phyloP scores from a whole-genome alignment of 805 yeast species.

The Lipomyces anomalus region DNA sequence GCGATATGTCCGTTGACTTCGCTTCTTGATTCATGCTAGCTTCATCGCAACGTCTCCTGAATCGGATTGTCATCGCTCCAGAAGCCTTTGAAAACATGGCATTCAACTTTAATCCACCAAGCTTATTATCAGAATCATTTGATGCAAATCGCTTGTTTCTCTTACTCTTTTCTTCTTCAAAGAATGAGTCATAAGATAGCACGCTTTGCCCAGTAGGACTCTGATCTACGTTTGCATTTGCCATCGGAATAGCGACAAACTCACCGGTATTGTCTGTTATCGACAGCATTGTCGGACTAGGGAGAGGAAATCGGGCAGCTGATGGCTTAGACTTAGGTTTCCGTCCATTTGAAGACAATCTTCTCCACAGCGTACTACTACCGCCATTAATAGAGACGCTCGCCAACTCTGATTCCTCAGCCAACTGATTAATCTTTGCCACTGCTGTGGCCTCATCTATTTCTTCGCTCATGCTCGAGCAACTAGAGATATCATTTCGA shows the following conservation, averaged over 20 bases:
- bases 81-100: background rate
- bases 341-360: conserved; percentile 4
- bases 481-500: background rate
- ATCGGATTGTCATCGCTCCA: background rate
- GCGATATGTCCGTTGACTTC: too few species aligned
- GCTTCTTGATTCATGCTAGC: too few species aligned
- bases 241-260: conserved; percentile 13
- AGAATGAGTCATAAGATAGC: background rate
- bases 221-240: conserved; percentile 1
- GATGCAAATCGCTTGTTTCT: background rate
- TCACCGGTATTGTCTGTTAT: conserved; percentile 6
- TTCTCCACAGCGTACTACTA: conserved; percentile 1
- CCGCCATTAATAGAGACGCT: background rate
- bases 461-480: background rate
- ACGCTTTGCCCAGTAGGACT: background rate
- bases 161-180: background rate
- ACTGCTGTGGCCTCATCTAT: background rate
- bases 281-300: conserved; percentile 15
- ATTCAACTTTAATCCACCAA: background rate
- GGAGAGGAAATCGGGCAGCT: conserved; percentile 3
- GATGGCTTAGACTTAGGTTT: conserved; percentile 1
- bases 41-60: background rate
- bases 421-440: background rate
- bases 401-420: background rate
- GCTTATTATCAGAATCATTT: background rate